Base-by-base conservation (phyloP, 2,329 filamentous ascomycete species). In the Diaporthe sp. region DNA sequence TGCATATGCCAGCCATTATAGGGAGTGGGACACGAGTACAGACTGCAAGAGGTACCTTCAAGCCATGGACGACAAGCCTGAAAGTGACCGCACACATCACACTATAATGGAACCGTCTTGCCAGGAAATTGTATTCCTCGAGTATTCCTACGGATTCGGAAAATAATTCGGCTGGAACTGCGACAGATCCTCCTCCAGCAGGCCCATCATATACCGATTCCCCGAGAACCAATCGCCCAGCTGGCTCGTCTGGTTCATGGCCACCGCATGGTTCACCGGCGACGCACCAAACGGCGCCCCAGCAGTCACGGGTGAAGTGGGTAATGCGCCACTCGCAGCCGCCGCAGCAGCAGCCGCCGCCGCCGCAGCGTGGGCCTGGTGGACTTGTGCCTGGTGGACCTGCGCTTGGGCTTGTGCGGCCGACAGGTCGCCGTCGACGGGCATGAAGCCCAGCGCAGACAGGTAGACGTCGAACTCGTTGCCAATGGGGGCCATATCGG, bases 191-290 rank as follows among this genome's bases (percentile, higher is more conserved):
- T 92, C 90, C 80, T 94, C 92, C 80, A 93, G 81, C 74, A 93
- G 80, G 0, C 90, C 90, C 85, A 93, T 88, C 85, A 94, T 90
- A 79, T 92, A 91, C 73, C 89, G 87, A 76, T 90, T 93, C 1
- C 91, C 90, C 4, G 90, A 91, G 78, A 92, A 93, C 92, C 92
- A 93, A 77, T 92, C 91, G 2, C 90, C 89, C 76, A 93, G 82
- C 61, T 91, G 88, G 44, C 87, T 83, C 34, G 84, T 81, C 76
- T 84, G 81, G 75, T 80, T 76, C 55, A 77, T 47, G 42, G 74
- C 72, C 67, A 68, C 42, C 34, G 75, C 72, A n/a, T 71, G 55
- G 20, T 67, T 51, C 17, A 12, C 55, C 13, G 71, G 63, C 72
- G 42, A 76, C 44, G 58, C 77, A 68, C 63, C 58, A 53, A 73